Percentiles rank a stretch among this genome's conserved stretches.
Conservation (phyloP, 179 eudicot species). For the Corrigiola litoralis region DNA sequence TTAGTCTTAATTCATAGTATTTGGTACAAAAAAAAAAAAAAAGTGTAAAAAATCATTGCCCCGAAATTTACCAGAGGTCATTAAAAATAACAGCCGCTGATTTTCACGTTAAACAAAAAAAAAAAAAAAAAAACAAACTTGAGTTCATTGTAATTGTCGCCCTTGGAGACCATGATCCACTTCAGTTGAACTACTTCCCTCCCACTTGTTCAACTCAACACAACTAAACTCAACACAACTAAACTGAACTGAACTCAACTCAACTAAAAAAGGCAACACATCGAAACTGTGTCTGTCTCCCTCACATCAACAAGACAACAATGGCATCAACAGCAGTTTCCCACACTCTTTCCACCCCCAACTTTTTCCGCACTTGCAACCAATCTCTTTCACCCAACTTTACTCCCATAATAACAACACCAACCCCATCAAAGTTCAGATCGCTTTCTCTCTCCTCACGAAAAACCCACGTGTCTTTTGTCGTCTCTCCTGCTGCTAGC, state of each 20-base stretch:
- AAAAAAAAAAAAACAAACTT: neutral
- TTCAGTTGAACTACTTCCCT: neutral
- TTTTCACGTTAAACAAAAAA: neutral
- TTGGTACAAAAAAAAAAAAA: no score
- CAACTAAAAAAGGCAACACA: no score
- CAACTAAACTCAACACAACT: no score
- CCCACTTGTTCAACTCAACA: neutral
- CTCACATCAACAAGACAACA: slow-evolving; percentile 18
- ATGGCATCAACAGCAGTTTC: slow-evolving; percentile 65
- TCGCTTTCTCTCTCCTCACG: slow-evolving; percentile 39
- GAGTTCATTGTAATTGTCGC: slow-evolving; percentile 8
- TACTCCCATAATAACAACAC: slow-evolving; percentile 6
- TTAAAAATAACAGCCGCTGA: no score
- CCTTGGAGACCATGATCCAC: neutral
- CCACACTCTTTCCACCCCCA: slow-evolving; percentile 33
- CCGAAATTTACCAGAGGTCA: no score
- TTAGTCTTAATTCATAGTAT: no score
- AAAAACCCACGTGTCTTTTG: slow-evolving; percentile 18
- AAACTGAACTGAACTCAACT: no score
- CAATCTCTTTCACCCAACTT: slow-evolving; percentile 7
- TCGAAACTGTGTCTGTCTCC: neutral
- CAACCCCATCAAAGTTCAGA: slow-evolving; percentile 25
- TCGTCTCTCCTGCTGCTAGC: slow-evolving; percentile 33
- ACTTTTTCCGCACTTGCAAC: slow-evolving; percentile 13
- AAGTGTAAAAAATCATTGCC: no score